phyloP scores from a whole-genome alignment of 225 moss, liverwort and hornwort species.

The Pleurozium schreberi region DNA sequence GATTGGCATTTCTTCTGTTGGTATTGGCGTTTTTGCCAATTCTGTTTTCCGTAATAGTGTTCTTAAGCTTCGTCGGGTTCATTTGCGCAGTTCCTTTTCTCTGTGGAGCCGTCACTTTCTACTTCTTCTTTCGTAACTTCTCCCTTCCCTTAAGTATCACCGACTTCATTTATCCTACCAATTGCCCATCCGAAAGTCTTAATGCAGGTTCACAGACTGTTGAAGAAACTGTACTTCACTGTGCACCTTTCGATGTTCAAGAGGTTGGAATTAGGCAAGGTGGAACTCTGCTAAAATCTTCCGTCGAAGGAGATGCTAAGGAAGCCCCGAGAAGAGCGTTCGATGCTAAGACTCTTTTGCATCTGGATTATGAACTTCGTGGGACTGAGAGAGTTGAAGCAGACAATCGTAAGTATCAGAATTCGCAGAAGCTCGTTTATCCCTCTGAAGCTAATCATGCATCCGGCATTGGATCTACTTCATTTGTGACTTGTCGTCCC shows the following conservation, averaged over 20 bases:
- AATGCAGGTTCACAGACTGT: background rate
- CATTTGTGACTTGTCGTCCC: background rate
- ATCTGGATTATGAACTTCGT: background rate
- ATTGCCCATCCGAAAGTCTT: background rate
- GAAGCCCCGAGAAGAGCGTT: background rate
- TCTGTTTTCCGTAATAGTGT: conserved; percentile 11
- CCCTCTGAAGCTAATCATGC: background rate
- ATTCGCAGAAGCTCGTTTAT: background rate
- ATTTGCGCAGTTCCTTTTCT: conserved; percentile 16
- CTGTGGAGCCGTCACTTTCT: conserved; percentile 7
- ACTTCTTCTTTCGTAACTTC: background rate
- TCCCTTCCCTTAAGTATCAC: background rate
- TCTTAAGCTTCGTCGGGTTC: conserved; percentile 6
- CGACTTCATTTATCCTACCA: background rate
- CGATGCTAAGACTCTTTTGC: background rate
- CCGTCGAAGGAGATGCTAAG: background rate
- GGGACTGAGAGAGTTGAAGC: background rate
- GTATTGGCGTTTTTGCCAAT: conserved; percentile 11
- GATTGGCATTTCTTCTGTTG: background rate
- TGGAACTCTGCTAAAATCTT: background rate
- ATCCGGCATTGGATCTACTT: background rate
- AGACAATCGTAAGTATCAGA: background rate
- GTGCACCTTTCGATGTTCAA: background rate
- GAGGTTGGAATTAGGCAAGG: background rate
- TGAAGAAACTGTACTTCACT: background rate